Evolutionary conservation across 805 yeast species (phyloP).

Genomic region (Candida ovalis): DNA sequence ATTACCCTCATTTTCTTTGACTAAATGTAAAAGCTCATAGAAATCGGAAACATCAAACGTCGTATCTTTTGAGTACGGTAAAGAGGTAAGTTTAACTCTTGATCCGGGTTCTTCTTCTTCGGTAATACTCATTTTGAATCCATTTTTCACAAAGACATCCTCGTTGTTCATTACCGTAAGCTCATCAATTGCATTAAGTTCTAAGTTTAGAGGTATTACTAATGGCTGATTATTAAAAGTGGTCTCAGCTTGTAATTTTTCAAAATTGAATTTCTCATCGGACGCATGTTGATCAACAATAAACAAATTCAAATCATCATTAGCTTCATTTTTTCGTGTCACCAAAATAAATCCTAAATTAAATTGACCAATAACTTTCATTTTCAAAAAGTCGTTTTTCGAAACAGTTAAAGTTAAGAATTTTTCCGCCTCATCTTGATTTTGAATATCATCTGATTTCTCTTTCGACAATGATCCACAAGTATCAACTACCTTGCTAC

Average conservation of each 20-base stretch:
- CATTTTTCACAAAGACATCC: conserved; percentile 63
- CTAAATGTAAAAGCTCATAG: conserved; percentile 67
- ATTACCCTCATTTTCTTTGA: conserved; percentile 51
- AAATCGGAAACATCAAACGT: conserved; percentile 68
- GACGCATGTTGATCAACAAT: conserved; percentile 97
- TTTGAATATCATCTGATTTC: conserved; percentile 39
- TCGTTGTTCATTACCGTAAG: conserved; percentile 60
- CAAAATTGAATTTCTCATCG: conserved; percentile 93
- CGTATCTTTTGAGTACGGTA: conserved; percentile 72
- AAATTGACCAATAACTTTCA: conserved; percentile 90
- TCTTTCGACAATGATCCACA: background rate
- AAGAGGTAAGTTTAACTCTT: conserved; percentile 49
- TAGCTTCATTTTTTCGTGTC: conserved; percentile 37
- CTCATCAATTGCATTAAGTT: conserved; percentile 76
- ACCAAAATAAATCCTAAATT: conserved; percentile 92
- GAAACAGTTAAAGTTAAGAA: conserved; percentile 56
- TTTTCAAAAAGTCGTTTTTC: conserved; percentile 67
- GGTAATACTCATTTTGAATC: conserved; percentile 59
- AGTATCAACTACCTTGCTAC: background rate
- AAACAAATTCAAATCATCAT: conserved; percentile 55
- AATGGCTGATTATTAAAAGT: conserved; percentile 66
- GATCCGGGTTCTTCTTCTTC: conserved; percentile 53
- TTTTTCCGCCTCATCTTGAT: conserved; percentile 51
- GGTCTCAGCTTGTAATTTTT: conserved; percentile 53
- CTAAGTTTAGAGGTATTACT: conserved; percentile 54